A percentile compares a stretch with the other conserved stretches of the same genome.
These are phyloP conservation scores for Ceratobasidium sp. DNA, from an alignment of 1,284 basidiomycete species.

Conservation along the genomic window DNA sequence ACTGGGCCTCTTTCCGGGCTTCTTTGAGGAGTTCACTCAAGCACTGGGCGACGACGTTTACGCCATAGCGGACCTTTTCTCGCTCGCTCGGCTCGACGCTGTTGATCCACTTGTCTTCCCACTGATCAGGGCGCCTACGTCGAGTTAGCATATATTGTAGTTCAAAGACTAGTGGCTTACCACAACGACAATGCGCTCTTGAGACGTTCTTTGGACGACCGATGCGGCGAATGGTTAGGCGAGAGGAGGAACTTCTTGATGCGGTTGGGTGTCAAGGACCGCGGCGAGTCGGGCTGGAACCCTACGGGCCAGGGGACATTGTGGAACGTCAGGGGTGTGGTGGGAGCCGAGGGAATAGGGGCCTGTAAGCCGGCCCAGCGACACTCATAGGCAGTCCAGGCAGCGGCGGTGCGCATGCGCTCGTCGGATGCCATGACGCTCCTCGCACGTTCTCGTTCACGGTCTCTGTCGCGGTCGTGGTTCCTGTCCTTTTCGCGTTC, in stretches of 20 bases:
- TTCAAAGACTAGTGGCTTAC: background rate
- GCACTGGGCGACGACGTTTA: constrained; percentile 27
- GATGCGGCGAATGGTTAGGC: constrained; percentile 26
- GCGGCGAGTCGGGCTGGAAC: constrained; percentile 33
- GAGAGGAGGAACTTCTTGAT: constrained; percentile 25
- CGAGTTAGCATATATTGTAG: background rate
- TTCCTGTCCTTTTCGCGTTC: background rate
- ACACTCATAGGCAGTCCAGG: constrained; percentile 35
- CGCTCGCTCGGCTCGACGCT: constrained; percentile 29
- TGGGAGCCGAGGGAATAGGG: constrained; percentile 29
- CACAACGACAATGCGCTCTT: constrained; percentile 33
- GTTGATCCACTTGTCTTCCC: constrained; percentile 35
- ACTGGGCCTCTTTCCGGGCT: background rate
- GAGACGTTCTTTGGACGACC: constrained; percentile 21
- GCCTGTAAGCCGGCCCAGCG: constrained; percentile 33
- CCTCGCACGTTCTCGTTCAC: background rate
- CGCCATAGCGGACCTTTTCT: constrained; percentile 34
- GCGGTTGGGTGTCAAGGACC: constrained; percentile 22
- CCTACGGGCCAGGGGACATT: constrained; percentile 35
- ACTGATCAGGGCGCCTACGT: constrained; percentile 31
- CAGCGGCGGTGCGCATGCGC: constrained; percentile 31
- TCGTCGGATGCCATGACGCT: constrained; percentile 22
- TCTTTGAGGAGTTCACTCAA: constrained; percentile 33
- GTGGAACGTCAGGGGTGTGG: constrained; percentile 32
- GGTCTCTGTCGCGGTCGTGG: constrained; percentile 1